Conservation (phyloP, 495 filamentous ascomycete genomes). For the Podospora tetraspora region DNA sequence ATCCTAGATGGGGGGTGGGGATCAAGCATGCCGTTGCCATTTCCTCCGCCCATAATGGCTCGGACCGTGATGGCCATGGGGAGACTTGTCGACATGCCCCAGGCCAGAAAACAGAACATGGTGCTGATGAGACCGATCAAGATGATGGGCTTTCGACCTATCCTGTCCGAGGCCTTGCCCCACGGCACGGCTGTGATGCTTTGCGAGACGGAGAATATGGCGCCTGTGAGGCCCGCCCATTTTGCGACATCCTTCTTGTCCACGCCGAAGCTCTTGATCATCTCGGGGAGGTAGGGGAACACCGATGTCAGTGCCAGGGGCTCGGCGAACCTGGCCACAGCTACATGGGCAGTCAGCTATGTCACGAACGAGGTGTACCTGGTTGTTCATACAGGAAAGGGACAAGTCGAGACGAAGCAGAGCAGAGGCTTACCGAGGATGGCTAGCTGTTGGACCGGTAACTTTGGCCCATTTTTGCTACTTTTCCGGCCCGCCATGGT, state of each 20-base stretch:
- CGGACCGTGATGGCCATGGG: constrained; percentile 65
- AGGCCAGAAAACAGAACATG: constrained; percentile 66
- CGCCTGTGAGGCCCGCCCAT: constrained; percentile 69
- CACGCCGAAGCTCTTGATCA: constrained; percentile 77
- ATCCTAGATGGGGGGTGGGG: background rate
- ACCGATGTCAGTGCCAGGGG: constrained; percentile 77
- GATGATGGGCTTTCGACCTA: constrained; percentile 72
- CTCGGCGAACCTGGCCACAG: constrained; percentile 78
- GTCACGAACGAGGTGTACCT: background rate
- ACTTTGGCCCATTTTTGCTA: constrained; percentile 33
- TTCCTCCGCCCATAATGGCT: constrained; percentile 59
- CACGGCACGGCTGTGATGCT: constrained; percentile 68
- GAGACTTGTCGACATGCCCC: constrained; percentile 71
- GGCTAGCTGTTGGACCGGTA: constrained; percentile 46
- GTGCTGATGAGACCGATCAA: constrained; percentile 64
- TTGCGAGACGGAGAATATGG: constrained; percentile 68
- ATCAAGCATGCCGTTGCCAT: constrained; percentile 53
- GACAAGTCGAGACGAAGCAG: constrained; percentile 16
- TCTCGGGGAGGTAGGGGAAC: constrained; percentile 86
- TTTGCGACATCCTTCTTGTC: constrained; percentile 64
- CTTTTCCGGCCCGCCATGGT: constrained; percentile 3
- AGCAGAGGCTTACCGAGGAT: constrained; percentile 56
- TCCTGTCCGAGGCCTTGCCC: constrained; percentile 69
- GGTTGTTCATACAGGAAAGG: background rate
- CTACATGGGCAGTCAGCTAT: constrained; percentile 31